Evolutionary conservation across 768 basidiomycete genomes (phyloP).

Genomic region (Hemileccinum impolitum): DNA sequence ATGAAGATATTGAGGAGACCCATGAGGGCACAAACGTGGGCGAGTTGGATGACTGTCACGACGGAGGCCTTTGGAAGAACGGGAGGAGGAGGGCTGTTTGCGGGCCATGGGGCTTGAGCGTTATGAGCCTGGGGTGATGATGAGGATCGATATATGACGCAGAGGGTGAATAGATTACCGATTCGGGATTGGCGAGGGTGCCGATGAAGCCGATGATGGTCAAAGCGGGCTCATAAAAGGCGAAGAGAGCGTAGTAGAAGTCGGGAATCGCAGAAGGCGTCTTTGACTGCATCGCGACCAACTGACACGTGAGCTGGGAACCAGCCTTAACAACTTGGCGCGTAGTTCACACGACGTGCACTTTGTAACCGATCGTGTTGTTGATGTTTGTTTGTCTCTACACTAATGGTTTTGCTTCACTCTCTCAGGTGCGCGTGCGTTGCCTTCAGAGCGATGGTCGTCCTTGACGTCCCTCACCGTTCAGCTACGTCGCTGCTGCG

Average conservation of each 20-base stretch:
- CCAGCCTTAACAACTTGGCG: no score
- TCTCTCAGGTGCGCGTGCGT: constrained; percentile 51
- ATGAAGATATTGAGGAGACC: constrained; percentile 69
- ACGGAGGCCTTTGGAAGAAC: constrained; percentile 57
- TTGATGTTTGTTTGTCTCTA: no score
- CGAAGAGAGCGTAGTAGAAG: constrained; percentile 72
- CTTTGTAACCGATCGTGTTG: no score
- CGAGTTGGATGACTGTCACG: constrained; percentile 72
- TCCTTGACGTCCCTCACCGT: not conserved
- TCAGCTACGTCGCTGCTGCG: constrained; percentile 70
- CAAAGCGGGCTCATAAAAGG: constrained; percentile 69
- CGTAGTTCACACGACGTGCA: no score
- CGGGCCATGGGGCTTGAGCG: constrained; percentile 71
- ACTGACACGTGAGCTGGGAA: no score
- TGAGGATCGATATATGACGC: constrained; percentile 1
- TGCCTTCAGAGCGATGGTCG: constrained; percentile 1
- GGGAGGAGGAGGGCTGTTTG: constrained; percentile 42
- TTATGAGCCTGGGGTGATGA: constrained; percentile 55
- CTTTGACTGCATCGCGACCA: constrained; percentile 34
- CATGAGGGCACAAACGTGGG: constrained; percentile 72
- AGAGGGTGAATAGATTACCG: constrained; percentile 37
- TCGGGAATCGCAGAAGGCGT: constrained; percentile 60
- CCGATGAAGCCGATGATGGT: constrained; percentile 65
- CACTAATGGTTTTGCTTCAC: no score
- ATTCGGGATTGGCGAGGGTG: constrained; percentile 59